These are phyloP conservation scores for Xanthoconium stramineum DNA, from an alignment of 768 basidiomycete species.

Conservation along the genomic window DNA sequence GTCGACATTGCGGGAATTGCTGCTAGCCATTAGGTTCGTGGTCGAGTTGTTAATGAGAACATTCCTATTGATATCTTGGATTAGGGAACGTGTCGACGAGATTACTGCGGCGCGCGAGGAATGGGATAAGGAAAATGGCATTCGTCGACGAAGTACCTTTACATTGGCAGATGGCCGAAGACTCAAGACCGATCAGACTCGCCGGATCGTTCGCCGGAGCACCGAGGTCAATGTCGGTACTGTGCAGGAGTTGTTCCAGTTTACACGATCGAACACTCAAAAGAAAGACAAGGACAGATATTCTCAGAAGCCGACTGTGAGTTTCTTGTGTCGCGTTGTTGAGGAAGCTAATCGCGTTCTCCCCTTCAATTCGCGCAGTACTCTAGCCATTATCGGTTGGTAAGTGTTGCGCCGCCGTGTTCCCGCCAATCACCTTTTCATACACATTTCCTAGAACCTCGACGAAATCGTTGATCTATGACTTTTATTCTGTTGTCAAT, in stretches of 20 bases:
- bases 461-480: slow-evolving; percentile 23
- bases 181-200: slow-evolving; percentile 4
- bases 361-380: slow-evolving; percentile 10
- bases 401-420: slow-evolving; percentile 3
- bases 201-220: slow-evolving; percentile 3
- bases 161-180: neutral
- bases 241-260: slow-evolving; percentile 2
- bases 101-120: slow-evolving; percentile 16
- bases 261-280: neutral
- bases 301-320: slow-evolving; percentile 20
- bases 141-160: slow-evolving; percentile 16
- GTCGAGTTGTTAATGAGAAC: neutral
- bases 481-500: neutral
- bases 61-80: neutral
- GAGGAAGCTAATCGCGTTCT: neutral
- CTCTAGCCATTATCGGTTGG: slow-evolving; percentile 24
- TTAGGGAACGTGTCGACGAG: slow-evolving; percentile 17
- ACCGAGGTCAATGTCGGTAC: slow-evolving; percentile 11
- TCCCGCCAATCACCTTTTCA: neutral
- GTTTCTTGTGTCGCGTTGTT: neutral
- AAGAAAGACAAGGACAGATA: neutral
- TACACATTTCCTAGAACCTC: slow-evolving; percentile 18
- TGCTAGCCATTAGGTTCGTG: slow-evolving; percentile 24
- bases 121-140: neutral
- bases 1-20: slow-evolving; percentile 23